Conservation (phyloP, 257 asterid species). For the Nicotiana paniculata region DNA sequence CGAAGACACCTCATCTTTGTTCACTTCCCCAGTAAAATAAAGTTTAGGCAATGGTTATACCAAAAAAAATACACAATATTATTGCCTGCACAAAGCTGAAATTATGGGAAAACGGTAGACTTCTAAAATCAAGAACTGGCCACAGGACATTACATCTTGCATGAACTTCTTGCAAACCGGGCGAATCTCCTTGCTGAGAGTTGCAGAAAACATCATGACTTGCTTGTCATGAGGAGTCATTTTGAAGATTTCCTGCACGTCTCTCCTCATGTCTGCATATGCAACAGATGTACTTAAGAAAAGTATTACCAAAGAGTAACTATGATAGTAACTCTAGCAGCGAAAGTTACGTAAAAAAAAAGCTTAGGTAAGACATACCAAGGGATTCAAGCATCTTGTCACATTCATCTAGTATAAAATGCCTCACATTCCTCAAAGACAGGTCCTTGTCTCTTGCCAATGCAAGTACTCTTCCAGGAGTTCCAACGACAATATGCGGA, state of each 20-base stretch:
- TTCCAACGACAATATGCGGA: conserved; percentile 87
- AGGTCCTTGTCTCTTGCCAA: conserved; percentile 80
- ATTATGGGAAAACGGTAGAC: conserved; percentile 42
- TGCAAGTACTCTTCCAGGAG: conserved; percentile 83
- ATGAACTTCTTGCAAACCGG: conserved; percentile 94
- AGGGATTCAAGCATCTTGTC: conserved; percentile 95
- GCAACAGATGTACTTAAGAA: background rate
- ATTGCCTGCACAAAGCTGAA: conserved; percentile 44
- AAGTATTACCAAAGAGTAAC: background rate
- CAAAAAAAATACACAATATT: conserved; percentile 16
- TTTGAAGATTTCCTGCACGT: conserved; percentile 89
- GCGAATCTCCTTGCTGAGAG: conserved; percentile 92
- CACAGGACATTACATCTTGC: conserved; percentile 93
- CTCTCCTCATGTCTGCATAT: conserved; percentile 79
- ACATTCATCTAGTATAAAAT: conserved; percentile 83
- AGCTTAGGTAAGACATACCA: conserved; percentile 36
- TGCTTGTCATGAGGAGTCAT: conserved; percentile 95
- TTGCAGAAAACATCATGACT: conserved; percentile 95
- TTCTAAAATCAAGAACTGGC: conserved; percentile 68
- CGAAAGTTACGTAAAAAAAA: background rate
- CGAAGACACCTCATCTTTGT: conserved; percentile 6
- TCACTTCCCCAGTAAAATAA: conserved; percentile 3
- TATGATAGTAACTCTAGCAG: background rate
- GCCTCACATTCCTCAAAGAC: conserved; percentile 74
- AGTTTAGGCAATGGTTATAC: background rate